These are phyloP conservation scores for Diversispora eburnea DNA, from an alignment of 192 early-diverging fungal species.

Conservation along the genomic window DNA sequence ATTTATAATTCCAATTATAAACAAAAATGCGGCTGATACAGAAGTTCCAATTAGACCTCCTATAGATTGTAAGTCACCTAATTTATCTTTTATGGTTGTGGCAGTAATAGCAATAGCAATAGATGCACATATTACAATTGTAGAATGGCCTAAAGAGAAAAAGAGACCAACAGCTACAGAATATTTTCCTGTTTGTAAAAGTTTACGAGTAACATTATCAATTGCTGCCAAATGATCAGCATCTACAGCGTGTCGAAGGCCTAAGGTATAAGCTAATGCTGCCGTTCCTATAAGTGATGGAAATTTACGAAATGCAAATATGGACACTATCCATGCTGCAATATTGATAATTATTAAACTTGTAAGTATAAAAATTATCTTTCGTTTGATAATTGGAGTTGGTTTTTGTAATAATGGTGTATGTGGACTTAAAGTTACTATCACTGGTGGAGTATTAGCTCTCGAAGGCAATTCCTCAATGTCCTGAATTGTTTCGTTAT, in stretches of 20 bases:
- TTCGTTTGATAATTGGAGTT: conserved; percentile 16
- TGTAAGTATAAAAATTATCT: conserved; percentile 35
- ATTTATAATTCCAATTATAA: conserved; percentile 56
- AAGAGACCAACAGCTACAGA: conserved; percentile 63
- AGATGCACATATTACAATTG: conserved; percentile 55
- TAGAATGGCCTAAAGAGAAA: conserved; percentile 70
- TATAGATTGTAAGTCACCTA: conserved; percentile 43
- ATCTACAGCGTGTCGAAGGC: conserved; percentile 57
- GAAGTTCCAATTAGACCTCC: conserved; percentile 59
- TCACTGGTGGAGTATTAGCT: too few relatives aligned
- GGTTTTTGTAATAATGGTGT: conserved; percentile 3
- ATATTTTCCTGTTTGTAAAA: conserved; percentile 39
- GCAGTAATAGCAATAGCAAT: conserved; percentile 46
- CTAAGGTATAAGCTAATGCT: conserved; percentile 47
- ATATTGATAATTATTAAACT: conserved; percentile 40
- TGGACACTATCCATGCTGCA: conserved; percentile 42
- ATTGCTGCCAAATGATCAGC: conserved; percentile 72
- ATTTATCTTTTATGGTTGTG: conserved; percentile 39
- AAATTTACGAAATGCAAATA: conserved; percentile 33
- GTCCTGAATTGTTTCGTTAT: too few relatives aligned
- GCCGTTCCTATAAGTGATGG: conserved; percentile 45
- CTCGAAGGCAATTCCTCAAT: too few relatives aligned
- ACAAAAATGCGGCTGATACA: conserved; percentile 56
- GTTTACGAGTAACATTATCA: conserved; percentile 67
- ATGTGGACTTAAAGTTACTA: background rate